Evolutionary conservation across 768 basidiomycete genomes (phyloP), one percentile per base, ranked within the genome.

Genomic region (Coprinopsis sp.): DNA sequence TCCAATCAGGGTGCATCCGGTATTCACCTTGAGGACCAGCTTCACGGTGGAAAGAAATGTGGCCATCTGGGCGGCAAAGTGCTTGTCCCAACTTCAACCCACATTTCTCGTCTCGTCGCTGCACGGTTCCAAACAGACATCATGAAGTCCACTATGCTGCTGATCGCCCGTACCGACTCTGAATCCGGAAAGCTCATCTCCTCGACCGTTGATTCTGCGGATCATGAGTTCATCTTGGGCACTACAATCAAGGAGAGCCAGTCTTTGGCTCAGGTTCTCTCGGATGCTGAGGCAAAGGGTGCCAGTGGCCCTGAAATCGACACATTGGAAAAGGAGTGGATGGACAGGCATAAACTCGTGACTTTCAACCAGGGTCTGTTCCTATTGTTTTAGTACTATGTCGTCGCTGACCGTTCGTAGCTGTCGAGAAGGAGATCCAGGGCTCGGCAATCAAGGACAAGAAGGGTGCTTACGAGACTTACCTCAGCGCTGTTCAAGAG

Each of bases 1-100:
- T 23, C 30, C n/a, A 22, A n/a, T 6, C 51, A 87, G 78, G 93
- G 94, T 21, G 88, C 90, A 12, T 78, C 93, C 7, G 94, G 78
- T 13, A 87, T 97, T 39, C 94, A 97, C 64, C 64, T 96, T 18
- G 94, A 97, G 62, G 94, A 97, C 65, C 91, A 95, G 61, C 73
- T 95, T 6, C 90, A 94, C 52, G 94, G 94, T 24, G 90, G 90
- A 22, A 96, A 96, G 71, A 94, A 96, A 79, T 91, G 91, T 61
- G 90, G 91, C 22, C 91, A 93, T 70, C 73, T 93, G 58, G 85
- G 84, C 12, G 92, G 92, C 43, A 95, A 96, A 65, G 91, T 95
- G 21, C 76, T 97, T 46, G 93, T 96, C 2, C 94, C 94, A 11
- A 82, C 87, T 8, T 87, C 87, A 14, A 86, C 90, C 12, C 92